Base-by-base conservation (phyloP, 1,284 basidiomycete species). In the Cystobasidium sp. region DNA sequence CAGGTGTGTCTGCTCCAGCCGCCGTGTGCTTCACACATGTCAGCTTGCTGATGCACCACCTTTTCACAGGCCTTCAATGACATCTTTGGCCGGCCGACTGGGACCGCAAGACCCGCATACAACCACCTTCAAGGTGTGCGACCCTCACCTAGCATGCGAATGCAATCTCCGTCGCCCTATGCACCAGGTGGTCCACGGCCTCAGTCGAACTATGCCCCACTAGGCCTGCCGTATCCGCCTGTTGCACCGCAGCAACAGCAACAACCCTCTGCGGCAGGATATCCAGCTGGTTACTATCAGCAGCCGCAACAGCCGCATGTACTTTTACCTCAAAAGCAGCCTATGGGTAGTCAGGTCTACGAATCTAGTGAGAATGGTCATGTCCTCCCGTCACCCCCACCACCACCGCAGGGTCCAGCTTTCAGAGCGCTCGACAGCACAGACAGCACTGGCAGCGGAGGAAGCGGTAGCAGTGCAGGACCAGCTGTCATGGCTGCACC, bases 301-400 rank as follows among this genome's bases (percentile, higher is more conserved):
- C 76, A 63, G 78, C 67, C 47, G 3, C 66, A 78, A 67, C 76
- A 63, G 78, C 67, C 47, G 3, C 47, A 51, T 51, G 47, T 14
- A 16, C 55, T 39, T 47, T 10, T 12, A 56, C 43, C 9, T 39
- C 66, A 58, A 10, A 41, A 66, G n/a, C 53, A 68, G 18, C 22
- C 46, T 22, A 16, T 22, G 31, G 59, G n/a, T 41, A 49, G 51
- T 14, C 53, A 52, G 20, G 37, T 41, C 18, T 46, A 51, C 51
- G 43, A 37, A 7, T 10, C 44, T 37, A 41, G 52, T 43, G 46
- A 74, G 5, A 31, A 49, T 44, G 44, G 55, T 3, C 65, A 74
- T 44, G 56, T 41, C 46, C 41, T 65, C 31, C 52, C 47, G 18
- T 65, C 55, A 10, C 63, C 63, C 20, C 71, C 63, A n/a, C 63